A percentile compares a stretch with the other conserved stretches of the same genome.
Conservation (phyloP, 2,329 filamentous ascomycete species). For the Trichothecium roseum region DNA sequence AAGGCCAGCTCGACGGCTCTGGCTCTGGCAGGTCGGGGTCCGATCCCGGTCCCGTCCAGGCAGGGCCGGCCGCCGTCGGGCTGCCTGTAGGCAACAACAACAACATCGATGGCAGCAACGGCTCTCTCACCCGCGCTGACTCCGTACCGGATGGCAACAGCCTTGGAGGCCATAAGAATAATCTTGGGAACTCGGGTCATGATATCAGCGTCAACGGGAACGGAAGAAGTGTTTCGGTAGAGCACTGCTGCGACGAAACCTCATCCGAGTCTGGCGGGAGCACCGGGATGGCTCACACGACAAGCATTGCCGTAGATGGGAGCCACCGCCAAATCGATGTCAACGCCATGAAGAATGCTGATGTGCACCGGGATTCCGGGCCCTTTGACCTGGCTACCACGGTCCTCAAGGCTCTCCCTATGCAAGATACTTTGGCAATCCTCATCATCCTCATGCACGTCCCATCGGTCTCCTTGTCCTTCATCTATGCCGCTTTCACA, state of each 20-base stretch:
- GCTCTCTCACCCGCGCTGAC: slow-evolving; percentile 15
- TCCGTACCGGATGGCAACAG: slow-evolving; percentile 18
- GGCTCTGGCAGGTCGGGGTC: slow-evolving; percentile 20
- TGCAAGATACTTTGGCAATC: slow-evolving; percentile 92
- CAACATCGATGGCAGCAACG: slow-evolving; percentile 17
- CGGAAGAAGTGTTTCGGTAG: slow-evolving; percentile 37
- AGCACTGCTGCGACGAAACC: slow-evolving; percentile 43
- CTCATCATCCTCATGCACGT: slow-evolving; percentile 92
- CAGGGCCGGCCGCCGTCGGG: slow-evolving; percentile 15
- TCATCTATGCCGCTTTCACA: slow-evolving; percentile 87
- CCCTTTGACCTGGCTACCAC: slow-evolving; percentile 71
- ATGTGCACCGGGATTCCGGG: slow-evolving; percentile 60
- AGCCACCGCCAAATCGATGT: slow-evolving; percentile 59
- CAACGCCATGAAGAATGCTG: slow-evolving; percentile 56
- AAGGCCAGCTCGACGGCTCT: slow-evolving; percentile 29
- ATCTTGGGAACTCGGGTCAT: slow-evolving; percentile 10
- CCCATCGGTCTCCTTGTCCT: slow-evolving; percentile 75
- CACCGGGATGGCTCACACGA: slow-evolving; percentile 22
- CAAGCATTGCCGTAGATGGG: slow-evolving; percentile 29
- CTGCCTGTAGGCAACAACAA: slow-evolving; percentile 23
- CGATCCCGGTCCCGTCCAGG: slow-evolving; percentile 19
- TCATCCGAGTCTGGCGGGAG: slow-evolving; percentile 42
- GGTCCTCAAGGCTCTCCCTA: slow-evolving; percentile 79
- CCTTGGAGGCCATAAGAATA: slow-evolving; percentile 8
- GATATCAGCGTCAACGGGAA: slow-evolving; percentile 32